Evolutionary conservation across 495 filamentous ascomycete genomes (phyloP), one percentile per base, ranked within the genome.

Genomic region (Copromyces sp.): DNA sequence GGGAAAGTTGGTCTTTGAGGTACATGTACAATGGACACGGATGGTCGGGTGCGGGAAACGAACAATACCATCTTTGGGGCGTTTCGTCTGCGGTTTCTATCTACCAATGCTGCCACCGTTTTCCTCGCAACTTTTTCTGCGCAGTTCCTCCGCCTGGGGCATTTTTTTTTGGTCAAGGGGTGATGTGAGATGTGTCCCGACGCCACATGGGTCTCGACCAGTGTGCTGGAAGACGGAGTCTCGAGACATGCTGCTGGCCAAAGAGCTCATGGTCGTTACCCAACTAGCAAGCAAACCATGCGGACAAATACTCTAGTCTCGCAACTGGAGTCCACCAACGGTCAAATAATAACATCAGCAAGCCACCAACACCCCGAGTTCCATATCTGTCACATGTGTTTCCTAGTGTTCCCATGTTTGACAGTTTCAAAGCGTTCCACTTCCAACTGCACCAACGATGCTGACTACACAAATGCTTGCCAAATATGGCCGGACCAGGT

Each of bases 31-130:
- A 79, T 79, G 79, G 77, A 75, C 79, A 79, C 75, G 77, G 79
- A 77, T 76, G 79, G 77, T 79, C 73, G 76, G 78, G 68, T 76
- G 74, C 74, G 79, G 79, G 74, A 75, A 79, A 80, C 70, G 73
- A 77, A 74, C 77, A 80, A 80, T 80, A 80, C 76, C 79, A 79
- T 80, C 75, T 76, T 79, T 74, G 79, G 78, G 79, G 79, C 79
- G 79, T 80, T 80, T 77, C 75, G 77, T 78, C 79, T 79, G 76
- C 76, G 73, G 74, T 80, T 80, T 73, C 75, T 76, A 73, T 75
- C 68, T 42, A 78, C 76, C 74, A 79, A 78, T 75, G 74, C 75
- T 78, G 78, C 77, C 73, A 74, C 73, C 71, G 71, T 73, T 78
- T 70, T 68, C 70, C 72, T 65, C 53, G 53, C 53, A 65, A 65